Conservation (phyloP, 805 yeast genomes). For the Zygotorulaspora chibaensis region DNA sequence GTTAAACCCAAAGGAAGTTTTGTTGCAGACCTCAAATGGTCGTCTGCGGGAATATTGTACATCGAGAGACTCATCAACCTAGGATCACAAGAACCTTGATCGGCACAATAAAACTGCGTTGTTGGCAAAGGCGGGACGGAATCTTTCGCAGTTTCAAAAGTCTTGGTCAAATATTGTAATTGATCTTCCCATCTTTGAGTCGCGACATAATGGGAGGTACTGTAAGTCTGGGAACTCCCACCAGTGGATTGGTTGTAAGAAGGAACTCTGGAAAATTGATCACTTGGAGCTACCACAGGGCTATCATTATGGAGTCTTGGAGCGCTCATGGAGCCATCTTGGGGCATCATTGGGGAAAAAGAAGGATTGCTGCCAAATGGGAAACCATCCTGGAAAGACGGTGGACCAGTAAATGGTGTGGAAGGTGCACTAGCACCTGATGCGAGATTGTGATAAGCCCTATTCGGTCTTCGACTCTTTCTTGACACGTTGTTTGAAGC, state of each 20-base stretch:
- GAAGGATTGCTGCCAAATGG: slow-evolving; percentile 9
- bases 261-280: slow-evolving; percentile 6
- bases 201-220: slow-evolving; percentile 30
- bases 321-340: slow-evolving; percentile 9
- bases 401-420: slow-evolving; percentile 9
- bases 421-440: slow-evolving; percentile 14
- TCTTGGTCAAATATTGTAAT: slow-evolving; percentile 36
- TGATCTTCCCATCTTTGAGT: slow-evolving; percentile 36
- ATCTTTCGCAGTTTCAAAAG: slow-evolving; percentile 69
- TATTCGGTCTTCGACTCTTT: slow-evolving; percentile 30
- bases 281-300: slow-evolving; percentile 12
- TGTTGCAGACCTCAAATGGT: slow-evolving; percentile 61
- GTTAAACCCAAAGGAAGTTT: slow-evolving; percentile 78
- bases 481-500: slow-evolving; percentile 14
- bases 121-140: slow-evolving; percentile 83
- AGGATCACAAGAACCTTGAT: slow-evolving; percentile 84
- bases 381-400: slow-evolving; percentile 10
- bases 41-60: slow-evolving; percentile 77
- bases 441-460: slow-evolving; percentile 30
- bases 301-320: slow-evolving; percentile 12
- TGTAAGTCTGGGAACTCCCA: slow-evolving; percentile 7
- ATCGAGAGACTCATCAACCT: slow-evolving; percentile 71
- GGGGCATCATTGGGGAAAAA: slow-evolving; percentile 13
- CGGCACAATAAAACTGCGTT: slow-evolving; percentile 60
- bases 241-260: slow-evolving; percentile 4